Evolutionary conservation across 2,329 filamentous ascomycete genomes (phyloP), one percentile per base, ranked within the genome.

Genomic region (Dryadomyces quercivorus): DNA sequence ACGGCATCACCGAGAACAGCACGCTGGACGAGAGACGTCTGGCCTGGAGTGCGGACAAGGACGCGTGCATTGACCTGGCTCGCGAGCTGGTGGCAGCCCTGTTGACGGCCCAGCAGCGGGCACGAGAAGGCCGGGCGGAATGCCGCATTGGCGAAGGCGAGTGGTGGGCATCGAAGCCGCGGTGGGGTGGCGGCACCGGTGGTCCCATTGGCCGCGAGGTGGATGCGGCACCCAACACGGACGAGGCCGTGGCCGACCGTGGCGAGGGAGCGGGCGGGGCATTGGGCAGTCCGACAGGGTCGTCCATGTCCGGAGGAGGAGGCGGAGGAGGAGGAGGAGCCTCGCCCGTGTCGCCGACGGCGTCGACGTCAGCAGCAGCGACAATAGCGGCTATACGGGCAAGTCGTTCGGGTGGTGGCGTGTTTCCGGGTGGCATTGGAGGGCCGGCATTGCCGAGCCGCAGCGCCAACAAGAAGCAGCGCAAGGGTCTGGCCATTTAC

Each of bases 121-220:
- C 75, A 12, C 77, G 81, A 15, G 74, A 83, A 59, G 77, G 77
- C 36, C 76, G 73, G 55, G 66, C 66, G 0, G 82, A 85, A 64
- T 72, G 70, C 51, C 72, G 76, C 0, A 74, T 82, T 55, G 81
- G 81, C 1, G 72, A 81, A 53, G 75, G 71, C 18, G 69, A 75
- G 57, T 85, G 81, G 81, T 85, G 81, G 81, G 73, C 79, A 0
- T 75, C 72, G 8, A 74, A 72, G 60, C 76, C 72, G 38, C 75
- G 81, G 55, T 85, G 81, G 81, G 81, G 81, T 52, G 81, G 81
- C 49, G 81, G 80, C 3, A 62, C 75, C 9, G 81, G 81, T 36
- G 81, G 81, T 0, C 77, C 80, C 3, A 83, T 84, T 58, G 81
- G 81, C 2, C 73, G 77, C 26, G 81, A 85, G 65, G 68, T 78